phyloP scores from a whole-genome alignment of 192 early-diverging fungal genomes.

The Rhizophlyctis rosea region DNA sequence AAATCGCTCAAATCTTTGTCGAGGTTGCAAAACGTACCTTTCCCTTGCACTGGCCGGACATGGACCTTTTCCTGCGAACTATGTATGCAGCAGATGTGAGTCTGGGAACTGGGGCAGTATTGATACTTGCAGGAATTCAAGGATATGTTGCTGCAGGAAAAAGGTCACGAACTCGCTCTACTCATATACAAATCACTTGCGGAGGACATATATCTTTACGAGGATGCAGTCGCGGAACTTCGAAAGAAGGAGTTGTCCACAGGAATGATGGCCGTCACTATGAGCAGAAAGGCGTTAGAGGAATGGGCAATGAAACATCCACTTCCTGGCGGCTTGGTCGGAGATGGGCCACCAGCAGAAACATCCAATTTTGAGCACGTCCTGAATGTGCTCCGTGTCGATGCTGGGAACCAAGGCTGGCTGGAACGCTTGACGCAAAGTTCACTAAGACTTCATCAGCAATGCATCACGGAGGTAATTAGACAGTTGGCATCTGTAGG shows the following conservation, averaged over 20 bases:
- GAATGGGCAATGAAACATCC: too few species aligned
- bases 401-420: slow-evolving; percentile 61
- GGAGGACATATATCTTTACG: slow-evolving; percentile 63
- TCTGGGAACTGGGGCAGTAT: neutral
- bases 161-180: slow-evolving; percentile 49
- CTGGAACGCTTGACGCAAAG: slow-evolving; percentile 34
- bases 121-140: neutral
- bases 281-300: too few species aligned
- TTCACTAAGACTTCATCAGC: slow-evolving; percentile 28
- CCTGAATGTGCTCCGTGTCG: slow-evolving; percentile 48
- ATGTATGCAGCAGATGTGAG: slow-evolving; percentile 36
- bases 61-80: slow-evolving; percentile 47
- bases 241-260: slow-evolving; percentile 56
- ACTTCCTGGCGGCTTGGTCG: too few species aligned
- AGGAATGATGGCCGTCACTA: slow-evolving; percentile 51
- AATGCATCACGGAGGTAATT: slow-evolving; percentile 5
- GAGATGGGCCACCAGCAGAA: too few species aligned
- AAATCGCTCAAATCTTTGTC: slow-evolving; percentile 53
- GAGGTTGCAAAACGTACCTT: slow-evolving; percentile 61
- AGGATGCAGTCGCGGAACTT: slow-evolving; percentile 54
- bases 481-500: neutral
- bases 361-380: slow-evolving; percentile 26
- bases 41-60: slow-evolving; percentile 57
- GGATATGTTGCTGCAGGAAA: slow-evolving; percentile 33
- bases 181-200: slow-evolving; percentile 50